A percentile compares a stretch with the other conserved stretches of the same genome.
These are phyloP conservation scores for Rhamnella rubrinervis DNA, from an alignment of 331 rosid genomes.

Conservation along the genomic window DNA sequence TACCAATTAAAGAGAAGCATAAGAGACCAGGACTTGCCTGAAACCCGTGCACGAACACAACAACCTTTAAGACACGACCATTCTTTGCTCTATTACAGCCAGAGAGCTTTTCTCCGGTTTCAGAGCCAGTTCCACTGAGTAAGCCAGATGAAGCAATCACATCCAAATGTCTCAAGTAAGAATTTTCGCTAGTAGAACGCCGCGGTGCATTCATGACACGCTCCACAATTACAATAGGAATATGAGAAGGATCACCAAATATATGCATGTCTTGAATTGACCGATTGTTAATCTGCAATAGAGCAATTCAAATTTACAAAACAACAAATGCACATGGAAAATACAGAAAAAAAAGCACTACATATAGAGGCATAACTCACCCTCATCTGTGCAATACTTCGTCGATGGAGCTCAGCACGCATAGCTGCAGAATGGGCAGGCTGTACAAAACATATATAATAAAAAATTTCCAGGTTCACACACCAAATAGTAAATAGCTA, in stretches of 20 bases:
- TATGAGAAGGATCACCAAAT: conserved; percentile 74
- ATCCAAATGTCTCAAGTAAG: conserved; percentile 56
- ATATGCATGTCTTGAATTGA: conserved; percentile 80
- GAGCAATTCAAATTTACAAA: conserved; percentile 17
- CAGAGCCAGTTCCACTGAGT: conserved; percentile 36
- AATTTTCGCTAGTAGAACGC: conserved; percentile 65
- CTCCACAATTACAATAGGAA: conserved; percentile 83
- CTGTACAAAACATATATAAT: conserved; percentile 41
- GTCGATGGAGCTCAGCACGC: conserved; percentile 87
- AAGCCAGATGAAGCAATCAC: conserved; percentile 37
- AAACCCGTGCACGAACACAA: conserved; percentile 94
- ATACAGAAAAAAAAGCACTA: conserved; percentile 12
- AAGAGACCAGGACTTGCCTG: conserved; percentile 62
- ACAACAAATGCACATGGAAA: neutral
- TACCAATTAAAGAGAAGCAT: neutral
- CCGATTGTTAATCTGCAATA: conserved; percentile 69
- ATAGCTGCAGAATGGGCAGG: conserved; percentile 68
- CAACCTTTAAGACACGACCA: conserved; percentile 69
- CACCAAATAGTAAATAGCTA: conserved; percentile 1
- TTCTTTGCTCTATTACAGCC: conserved; percentile 34
- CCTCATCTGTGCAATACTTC: conserved; percentile 87
- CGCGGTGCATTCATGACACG: conserved; percentile 80
- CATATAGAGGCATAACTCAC: conserved; percentile 39
- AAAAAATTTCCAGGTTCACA: conserved; percentile 13
- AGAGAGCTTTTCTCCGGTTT: conserved; percentile 35